Percentiles rank a stretch among this genome's conserved stretches.
Evolutionary conservation across 2,329 filamentous ascomycete genomes (phyloP).

Genomic region (Bertia moriformis): DNA sequence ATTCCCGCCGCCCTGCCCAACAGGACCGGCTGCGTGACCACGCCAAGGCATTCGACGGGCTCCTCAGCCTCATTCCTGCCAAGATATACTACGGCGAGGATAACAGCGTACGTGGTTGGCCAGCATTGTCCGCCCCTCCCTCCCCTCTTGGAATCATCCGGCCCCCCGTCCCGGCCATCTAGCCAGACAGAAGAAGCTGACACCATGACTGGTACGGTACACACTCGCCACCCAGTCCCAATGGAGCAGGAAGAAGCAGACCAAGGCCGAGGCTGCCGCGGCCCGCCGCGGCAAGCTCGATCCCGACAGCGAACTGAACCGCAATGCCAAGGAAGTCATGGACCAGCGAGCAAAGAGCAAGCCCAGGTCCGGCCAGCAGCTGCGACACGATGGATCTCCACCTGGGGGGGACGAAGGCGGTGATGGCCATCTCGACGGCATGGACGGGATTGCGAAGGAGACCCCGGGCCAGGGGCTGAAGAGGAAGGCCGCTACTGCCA

Average conservation of each 20-base stretch:
- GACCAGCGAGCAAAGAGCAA: conserved; percentile 67
- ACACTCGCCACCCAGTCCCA: conserved; percentile 25
- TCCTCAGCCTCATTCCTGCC: conserved; percentile 76
- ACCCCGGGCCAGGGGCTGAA: conserved; percentile 51
- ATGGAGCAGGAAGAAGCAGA: conserved; percentile 92
- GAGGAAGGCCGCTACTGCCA: conserved; percentile 17
- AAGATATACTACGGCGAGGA: conserved; percentile 85
- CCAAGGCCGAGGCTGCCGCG: conserved; percentile 70
- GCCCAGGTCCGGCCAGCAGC: conserved; percentile 59
- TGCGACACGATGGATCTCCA: conserved; percentile 25
- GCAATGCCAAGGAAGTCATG: conserved; percentile 79
- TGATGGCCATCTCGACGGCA: conserved; percentile 24
- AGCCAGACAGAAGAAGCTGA: too few relatives aligned
- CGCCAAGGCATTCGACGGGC: conserved; percentile 68
- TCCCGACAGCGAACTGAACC: conserved; percentile 68
- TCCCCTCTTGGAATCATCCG: conserved; percentile 3
- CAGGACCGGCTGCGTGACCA: conserved; percentile 43
- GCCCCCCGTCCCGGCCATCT: conserved; percentile 1
- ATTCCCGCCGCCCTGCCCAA: too few relatives aligned
- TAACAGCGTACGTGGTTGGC: conserved; percentile 53
- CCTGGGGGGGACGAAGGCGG: conserved; percentile 25
- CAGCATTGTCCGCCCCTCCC: conserved; percentile 3
- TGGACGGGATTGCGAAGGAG: conserved; percentile 41
- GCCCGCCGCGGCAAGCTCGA: conserved; percentile 82
- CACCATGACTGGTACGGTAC: too few relatives aligned